These are phyloP conservation scores for Penicillium occitanis DNA, from an alignment of 2,329 filamentous ascomycete genomes.

Conservation along the genomic window DNA sequence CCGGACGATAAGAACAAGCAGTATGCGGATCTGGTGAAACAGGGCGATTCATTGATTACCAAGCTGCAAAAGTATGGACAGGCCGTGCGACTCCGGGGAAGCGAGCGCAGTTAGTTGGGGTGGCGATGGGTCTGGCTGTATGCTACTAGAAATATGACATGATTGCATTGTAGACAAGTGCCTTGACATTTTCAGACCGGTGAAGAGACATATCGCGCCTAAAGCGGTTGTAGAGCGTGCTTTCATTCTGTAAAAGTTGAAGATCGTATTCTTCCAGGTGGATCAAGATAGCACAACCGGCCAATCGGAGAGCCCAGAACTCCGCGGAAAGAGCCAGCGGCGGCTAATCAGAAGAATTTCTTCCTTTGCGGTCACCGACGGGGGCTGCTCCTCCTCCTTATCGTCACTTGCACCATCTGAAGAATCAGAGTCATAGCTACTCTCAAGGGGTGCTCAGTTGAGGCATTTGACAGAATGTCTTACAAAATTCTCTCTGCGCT, in stretches of 20 bases:
- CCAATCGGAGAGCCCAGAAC: slow-evolving; percentile 14
- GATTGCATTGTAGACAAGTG: slow-evolving; percentile 11
- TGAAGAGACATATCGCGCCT: neutral
- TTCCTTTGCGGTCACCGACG: slow-evolving; percentile 4
- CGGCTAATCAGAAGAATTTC: slow-evolving; percentile 7
- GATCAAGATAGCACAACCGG: neutral
- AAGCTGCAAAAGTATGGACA: slow-evolving; percentile 99
- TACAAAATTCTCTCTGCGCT: slow-evolving; percentile 10
- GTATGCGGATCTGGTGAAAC: slow-evolving; percentile 96
- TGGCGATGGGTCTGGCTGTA: neutral
- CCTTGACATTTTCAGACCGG: neutral
- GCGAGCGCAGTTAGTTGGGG: slow-evolving; percentile 71
- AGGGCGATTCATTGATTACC: slow-evolving; percentile 95
- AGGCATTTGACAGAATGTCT: slow-evolving; percentile 4
- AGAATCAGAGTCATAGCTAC: neutral
- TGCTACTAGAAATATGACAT: slow-evolving; percentile 3
- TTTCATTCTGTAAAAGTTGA: neutral
- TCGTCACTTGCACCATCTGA: neutral
- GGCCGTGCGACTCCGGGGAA: slow-evolving; percentile 88
- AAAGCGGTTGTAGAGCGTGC: neutral
- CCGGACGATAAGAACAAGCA: slow-evolving; percentile 99
- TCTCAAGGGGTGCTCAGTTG: neutral
- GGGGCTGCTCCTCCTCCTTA: neutral
- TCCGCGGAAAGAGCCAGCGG: slow-evolving; percentile 11
- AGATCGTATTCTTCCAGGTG: neutral